These are phyloP conservation scores for Neospermospora avenae DNA, from an alignment of 2,329 filamentous ascomycete genomes.

Conservation along the genomic window DNA sequence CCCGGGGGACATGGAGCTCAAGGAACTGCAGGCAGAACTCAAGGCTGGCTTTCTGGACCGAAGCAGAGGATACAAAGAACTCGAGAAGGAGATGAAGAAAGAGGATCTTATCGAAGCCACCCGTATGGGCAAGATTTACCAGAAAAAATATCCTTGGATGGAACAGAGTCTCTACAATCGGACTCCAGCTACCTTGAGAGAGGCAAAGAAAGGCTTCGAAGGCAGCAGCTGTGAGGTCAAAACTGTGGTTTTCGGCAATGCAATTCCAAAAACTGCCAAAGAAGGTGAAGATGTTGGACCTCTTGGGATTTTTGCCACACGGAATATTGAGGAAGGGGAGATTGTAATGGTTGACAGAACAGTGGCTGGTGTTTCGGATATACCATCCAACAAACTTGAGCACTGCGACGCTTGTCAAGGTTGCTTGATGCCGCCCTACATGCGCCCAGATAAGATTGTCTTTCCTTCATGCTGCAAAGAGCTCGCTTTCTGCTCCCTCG, in stretches of 20 bases:
- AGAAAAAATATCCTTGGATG: conserved; percentile 32
- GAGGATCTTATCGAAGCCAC: background rate
- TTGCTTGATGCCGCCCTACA: conserved; percentile 17
- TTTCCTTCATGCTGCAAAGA: conserved; percentile 22
- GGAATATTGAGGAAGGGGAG: conserved; percentile 26
- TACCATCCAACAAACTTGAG: conserved; percentile 11
- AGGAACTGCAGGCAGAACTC: conserved; percentile 1
- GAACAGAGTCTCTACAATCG: conserved; percentile 21
- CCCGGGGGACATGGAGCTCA: conserved; percentile 19
- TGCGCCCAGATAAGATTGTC: background rate
- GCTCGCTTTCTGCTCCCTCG: conserved; percentile 26
- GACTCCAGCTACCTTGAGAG: conserved; percentile 17
- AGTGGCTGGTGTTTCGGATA: conserved; percentile 17
- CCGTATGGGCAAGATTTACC: conserved; percentile 23
- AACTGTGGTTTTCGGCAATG: conserved; percentile 20
- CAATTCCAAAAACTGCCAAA: background rate
- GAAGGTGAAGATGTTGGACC: conserved; percentile 28
- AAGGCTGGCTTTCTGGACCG: conserved; percentile 13
- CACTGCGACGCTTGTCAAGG: conserved; percentile 32
- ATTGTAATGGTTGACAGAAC: conserved; percentile 26
- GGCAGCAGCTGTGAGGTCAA: conserved; percentile 14
- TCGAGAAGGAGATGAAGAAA: background rate
- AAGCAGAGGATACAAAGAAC: background rate
- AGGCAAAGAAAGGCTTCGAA: conserved; percentile 20
- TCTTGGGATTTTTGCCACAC: conserved; percentile 29